These are phyloP conservation scores for Cryptococcus sp. DNA, from an alignment of 1,284 basidiomycete genomes.

Conservation along the genomic window DNA sequence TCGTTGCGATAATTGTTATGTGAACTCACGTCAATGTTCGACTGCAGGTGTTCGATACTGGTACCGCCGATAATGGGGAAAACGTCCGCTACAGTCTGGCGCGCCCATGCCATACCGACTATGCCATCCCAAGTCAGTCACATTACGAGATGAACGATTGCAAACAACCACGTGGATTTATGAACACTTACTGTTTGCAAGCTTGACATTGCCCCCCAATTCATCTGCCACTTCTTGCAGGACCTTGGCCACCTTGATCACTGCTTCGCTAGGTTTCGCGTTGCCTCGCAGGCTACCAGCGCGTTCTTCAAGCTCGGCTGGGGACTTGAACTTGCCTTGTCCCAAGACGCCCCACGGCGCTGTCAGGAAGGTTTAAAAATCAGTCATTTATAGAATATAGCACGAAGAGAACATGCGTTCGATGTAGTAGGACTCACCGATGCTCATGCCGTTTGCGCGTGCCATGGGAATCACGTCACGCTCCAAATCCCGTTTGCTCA, in stretches of 20 bases:
- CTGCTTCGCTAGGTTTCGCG: conserved; percentile 25
- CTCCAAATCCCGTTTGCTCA: conserved; percentile 58
- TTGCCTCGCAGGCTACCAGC: conserved; percentile 32
- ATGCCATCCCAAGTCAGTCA: neutral
- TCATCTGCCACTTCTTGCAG: conserved; percentile 53
- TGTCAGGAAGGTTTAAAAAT: neutral
- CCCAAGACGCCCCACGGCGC: conserved; percentile 55
- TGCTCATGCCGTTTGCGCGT: conserved; percentile 54
- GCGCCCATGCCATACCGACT: conserved; percentile 41
- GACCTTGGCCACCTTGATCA: conserved; percentile 30
- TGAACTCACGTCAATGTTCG: conserved; percentile 41
- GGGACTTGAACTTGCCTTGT: conserved; percentile 51
- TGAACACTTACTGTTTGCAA: conserved; percentile 32
- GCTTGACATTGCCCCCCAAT: conserved; percentile 48
- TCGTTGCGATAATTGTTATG: conserved; percentile 6
- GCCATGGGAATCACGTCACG: conserved; percentile 66
- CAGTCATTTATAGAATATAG: neutral
- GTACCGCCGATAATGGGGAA: conserved; percentile 53
- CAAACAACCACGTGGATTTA: too few relatives aligned
- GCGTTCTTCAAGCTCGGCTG: conserved; percentile 46
- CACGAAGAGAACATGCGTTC: neutral
- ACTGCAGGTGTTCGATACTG: conserved; percentile 43
- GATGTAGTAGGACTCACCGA: conserved; percentile 26
- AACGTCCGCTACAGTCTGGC: conserved; percentile 35
- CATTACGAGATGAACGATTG: neutral